Evolutionary conservation across 2,329 filamentous ascomycete species (phyloP), one percentile per base, ranked within the genome.

Genomic region (Dothistroma septosporum): DNA sequence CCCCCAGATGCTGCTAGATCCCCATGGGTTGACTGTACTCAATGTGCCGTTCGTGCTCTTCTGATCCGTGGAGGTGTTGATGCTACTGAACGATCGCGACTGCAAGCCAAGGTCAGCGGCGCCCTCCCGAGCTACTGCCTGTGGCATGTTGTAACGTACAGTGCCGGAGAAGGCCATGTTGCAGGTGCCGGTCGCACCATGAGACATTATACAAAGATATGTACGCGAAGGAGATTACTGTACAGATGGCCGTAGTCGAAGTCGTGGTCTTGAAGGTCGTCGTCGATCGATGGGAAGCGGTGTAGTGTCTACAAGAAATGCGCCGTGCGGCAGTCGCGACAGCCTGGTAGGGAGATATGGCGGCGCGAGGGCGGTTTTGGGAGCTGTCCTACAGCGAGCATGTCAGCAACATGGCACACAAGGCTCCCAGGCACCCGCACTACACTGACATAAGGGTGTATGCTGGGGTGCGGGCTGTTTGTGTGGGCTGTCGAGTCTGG

Each of bases 191-290:
- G 60, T 58, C 59, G 62, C 63, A 67, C 62, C 68, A 65, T 66
- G 66, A 62, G 65, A 67, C 65, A 70, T 69, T 70, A 66, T 64
- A 64, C 63, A 66, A 59, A 66, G 61, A 59, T 70, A 67, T 70
- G 69, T 67, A 63, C 63, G 60, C 60, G 61, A 66, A 61, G 55
- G 58, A 60, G 61, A 64, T 66, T 64, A 67, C 44, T 65, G 60
- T 64, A 63, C 59, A 59, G 59, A 58, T 61, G 32, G 58, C 24
- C 9, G 50, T 21, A 52, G 65, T 62, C 62, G 57, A 59, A 28
- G 58, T 12, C 9, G 50, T 21, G 54, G 65, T 62, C 62, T 66
- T 69, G 21, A 56, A 47, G 50, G 59, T 53, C 50, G 50, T 63
- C 58, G 64, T 44, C 41, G 41, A 19, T 44, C 14, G 61, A 19